Conservation (phyloP, 2,329 filamentous ascomycete species). For the Penicillium sp. region DNA sequence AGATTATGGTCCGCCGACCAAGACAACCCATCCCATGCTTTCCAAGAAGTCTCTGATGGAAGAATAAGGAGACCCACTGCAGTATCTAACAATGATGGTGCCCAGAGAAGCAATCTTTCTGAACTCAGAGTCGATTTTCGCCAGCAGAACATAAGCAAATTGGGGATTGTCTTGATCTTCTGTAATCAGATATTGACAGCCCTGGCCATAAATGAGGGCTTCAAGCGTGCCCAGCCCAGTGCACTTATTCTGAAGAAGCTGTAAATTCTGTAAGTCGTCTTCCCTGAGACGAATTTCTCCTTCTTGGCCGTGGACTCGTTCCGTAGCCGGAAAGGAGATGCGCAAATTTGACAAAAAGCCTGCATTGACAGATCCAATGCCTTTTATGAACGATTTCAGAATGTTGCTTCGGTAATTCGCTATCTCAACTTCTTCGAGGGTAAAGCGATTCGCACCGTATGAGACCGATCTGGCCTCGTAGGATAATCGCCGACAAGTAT, state of each 20-base stretch:
- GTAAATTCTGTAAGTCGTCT: neutral
- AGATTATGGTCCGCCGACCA: neutral
- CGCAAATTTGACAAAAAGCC: neutral
- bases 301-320: neutral
- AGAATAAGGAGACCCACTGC: neutral
- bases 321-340: neutral
- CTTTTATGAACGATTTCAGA: neutral
- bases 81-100: neutral
- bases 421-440: neutral
- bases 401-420: neutral
- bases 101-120: neutral
- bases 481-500: neutral
- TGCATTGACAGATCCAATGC: neutral
- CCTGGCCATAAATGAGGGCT: neutral
- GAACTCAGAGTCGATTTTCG: neutral
- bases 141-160: neutral
- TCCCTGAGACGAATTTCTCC: neutral
- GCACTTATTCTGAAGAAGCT: neutral
- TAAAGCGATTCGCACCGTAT: neutral
- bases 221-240: neutral
- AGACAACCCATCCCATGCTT: neutral
- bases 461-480: neutral
- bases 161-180: neutral
- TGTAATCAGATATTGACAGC: neutral
- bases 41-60: neutral